Base-by-base conservation (phyloP, 768 basidiomycete species). In the Symmetrospora coprosmae region DNA sequence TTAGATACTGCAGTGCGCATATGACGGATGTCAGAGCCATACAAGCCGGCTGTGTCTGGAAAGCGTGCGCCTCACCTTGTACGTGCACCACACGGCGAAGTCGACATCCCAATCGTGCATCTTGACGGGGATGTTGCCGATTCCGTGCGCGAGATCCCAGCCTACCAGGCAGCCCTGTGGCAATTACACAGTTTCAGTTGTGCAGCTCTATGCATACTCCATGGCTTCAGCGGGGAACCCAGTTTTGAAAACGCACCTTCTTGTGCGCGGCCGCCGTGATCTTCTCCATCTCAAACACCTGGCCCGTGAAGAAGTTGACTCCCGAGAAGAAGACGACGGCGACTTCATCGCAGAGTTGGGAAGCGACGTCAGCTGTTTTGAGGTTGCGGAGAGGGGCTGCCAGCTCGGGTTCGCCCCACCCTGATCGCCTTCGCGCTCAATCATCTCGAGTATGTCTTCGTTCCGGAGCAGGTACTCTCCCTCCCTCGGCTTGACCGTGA, bases 41-140 rank as follows among this genome's bases (percentile, higher is more conserved):
- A n/a, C n/a, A n/a, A n/a, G n/a, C n/a, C n/a, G n/a, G n/a, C n/a
- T n/a, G n/a, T n/a, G n/a, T n/a, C n/a, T n/a, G n/a, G n/a, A n/a
- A n/a, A n/a, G n/a, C n/a, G 6, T 17, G 8, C 87, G 31, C 5
- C 55, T 14, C 25, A 58, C 55, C 41, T 71, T 97, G 79, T 97
- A 99, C 31, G 89, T 86, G 72, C 94, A 99, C 88, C 92, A 97
- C 34, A 91, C 91, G 2, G 92, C 94, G 71, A 96, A 97, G 72
- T 99, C 94, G 66, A 87, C 85, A 66, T 80, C 76, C 92, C 94
- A 99, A 62, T 89, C 85, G 71, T 92, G 87, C 65, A 99, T 76
- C 47, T 79, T 76, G 66, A 92, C 73, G 35, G 87, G 86, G 34
- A 97, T 87, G 72, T 99, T 99, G 47, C 92, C 94, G 43, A 83